Base-by-base conservation (phyloP, 2,329 filamentous ascomycete species). In the Aspergillus flavus region DNA sequence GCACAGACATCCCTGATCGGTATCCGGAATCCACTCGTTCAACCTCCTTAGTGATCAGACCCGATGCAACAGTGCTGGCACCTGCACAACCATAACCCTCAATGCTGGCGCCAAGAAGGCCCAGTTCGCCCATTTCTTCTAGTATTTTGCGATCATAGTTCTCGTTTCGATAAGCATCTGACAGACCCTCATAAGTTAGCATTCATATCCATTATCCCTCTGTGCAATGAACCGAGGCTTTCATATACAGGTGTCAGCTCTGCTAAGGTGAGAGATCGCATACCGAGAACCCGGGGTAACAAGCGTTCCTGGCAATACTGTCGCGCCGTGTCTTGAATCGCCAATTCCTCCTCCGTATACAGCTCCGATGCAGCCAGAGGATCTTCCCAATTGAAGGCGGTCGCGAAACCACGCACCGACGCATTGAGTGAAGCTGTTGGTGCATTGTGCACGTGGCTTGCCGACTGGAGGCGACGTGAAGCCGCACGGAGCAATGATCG, bases 1-100 rank as follows among this genome's bases (percentile, higher is more conserved):
- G 93, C 23, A 97, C 94, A 7, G 92, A 96, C 90, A 96, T 96
- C 68, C 91, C 93, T 56, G 92, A 96, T 63, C 94, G 87, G 79
- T 96, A 97, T 56, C 93, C 94, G 64, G 92, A 95, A 76, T 97
- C 93, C 32, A 97, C 92, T 62, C 93, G 87, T 80, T 97, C 93
- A 21, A 97, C 92, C 67, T 94, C 93, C 74, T 93, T 88, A 23
- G 92, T 96, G 77, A 97, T 96, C 67, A 97, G 82, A 26, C 93
- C 93, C n/a, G 90, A 91, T 10, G 93, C 93, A 53, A 97, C 92
- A 59, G 90, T 94, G 67, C 91, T 94, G 30, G 92, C 91, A 59
- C 93, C 93, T 5, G 93, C 93, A 76, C 94, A 97, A 34, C 88
- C 93, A 73, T 96, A 95, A 21, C 93, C 94, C 67, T 94, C 83